These are phyloP conservation scores for Trichosporon sp. DNA, from an alignment of 1,284 basidiomycete genomes.

Conservation along the genomic window DNA sequence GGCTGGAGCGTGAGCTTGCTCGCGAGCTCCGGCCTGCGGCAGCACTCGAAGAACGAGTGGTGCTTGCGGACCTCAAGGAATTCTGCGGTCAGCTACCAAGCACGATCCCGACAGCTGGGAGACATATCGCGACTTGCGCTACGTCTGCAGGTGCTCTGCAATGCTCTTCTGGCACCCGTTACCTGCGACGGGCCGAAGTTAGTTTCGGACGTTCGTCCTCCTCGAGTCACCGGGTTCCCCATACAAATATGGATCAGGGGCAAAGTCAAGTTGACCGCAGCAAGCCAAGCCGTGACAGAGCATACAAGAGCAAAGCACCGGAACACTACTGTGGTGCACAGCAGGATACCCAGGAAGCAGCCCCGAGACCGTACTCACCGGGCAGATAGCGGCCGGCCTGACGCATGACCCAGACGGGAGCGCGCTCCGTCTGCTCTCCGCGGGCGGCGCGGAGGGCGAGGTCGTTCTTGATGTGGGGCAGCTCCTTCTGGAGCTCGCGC, in stretches of 20 bases:
- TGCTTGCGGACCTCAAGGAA: conserved; percentile 75
- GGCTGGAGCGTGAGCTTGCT: conserved; percentile 86
- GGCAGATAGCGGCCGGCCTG: conserved; percentile 95
- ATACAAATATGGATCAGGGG: no score
- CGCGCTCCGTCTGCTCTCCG: conserved; percentile 81
- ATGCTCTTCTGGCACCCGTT: no score
- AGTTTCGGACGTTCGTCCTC: no score
- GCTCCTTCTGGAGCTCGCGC: conserved; percentile 29
- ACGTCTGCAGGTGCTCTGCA: no score
- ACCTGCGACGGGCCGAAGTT: no score
- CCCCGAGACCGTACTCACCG: conserved; percentile 56
- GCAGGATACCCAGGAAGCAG: not conserved
- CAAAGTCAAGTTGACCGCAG: no score
- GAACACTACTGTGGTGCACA: no score
- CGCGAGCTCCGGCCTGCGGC: conserved; percentile 78
- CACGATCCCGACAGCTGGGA: no score
- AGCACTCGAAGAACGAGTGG: conserved; percentile 91
- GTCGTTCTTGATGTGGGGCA: conserved; percentile 77
- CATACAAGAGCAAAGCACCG: no score
- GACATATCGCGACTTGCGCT: no score
- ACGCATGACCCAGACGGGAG: conserved; percentile 98
- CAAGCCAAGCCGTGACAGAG: no score
- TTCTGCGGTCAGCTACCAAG: conserved; percentile 55
- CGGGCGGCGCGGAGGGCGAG: conserved; percentile 81
- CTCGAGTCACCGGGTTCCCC: no score